Base-by-base conservation (phyloP, 148 eudicot species). In the Rheum nobile region DNA sequence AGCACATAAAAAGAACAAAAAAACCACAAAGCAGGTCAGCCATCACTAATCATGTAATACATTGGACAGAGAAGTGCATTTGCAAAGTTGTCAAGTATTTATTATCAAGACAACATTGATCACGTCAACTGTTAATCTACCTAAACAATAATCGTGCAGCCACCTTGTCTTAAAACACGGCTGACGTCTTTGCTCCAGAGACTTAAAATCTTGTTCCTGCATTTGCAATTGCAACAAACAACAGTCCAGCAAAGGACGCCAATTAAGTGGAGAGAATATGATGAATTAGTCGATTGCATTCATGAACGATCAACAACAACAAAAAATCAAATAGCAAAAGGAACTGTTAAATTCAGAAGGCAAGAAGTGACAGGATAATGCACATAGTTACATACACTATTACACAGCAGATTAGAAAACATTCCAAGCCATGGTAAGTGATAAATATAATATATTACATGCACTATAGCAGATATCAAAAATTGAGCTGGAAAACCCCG, bases 111-210 rank as follows among this genome's bases (percentile, higher is more conserved):
- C 34, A 57, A 57, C 65, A 57, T 24, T 43, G 8, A 50, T 50
- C 55, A 50, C 55, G 8, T 50, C 65, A 57, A 26, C 1, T 32
- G 4, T 57, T 22, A 26, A 8, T 19, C 2, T 4, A 57, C 65
- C 65, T 11, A 26, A 13, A 57, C 32, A 22, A 54, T 54, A 54
- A 22, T 9, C 7, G 11, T 10, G 6, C 28, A 57, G 4, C 16
- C 65, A 26, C 34, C 65, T 16, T 4, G 8, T 4, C 8, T 24
- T 82, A 96, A 85, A 77, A 96, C 80, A 72, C 99, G 96, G 75
- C 82, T 86, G 28, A 92, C 89, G 81, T 96, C 97, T 83, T 89
- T 90, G 82, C 83, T 90, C 99, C 99, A 96, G 75, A 87, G 90
- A 75, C 90, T 81, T 75, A 96, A 84, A 72, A 96, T 96, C 80